phyloP scores from a whole-genome alignment of 2,329 filamentous ascomycete species.

The Cadophora sp. region DNA sequence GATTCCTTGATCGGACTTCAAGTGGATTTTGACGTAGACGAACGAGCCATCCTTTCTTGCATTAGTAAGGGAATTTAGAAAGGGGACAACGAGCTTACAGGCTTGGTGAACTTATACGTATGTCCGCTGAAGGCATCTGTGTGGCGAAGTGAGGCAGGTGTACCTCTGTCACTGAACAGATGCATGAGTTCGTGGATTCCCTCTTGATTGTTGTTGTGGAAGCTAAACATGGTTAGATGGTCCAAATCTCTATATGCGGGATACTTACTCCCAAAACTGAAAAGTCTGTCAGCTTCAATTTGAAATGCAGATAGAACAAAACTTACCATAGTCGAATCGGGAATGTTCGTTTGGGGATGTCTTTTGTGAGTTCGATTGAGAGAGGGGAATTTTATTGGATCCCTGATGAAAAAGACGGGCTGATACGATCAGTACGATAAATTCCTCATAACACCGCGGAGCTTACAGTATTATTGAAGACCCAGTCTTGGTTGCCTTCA shows the following conservation, averaged over 20 bases:
- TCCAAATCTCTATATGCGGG: too few relatives aligned
- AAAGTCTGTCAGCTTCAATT: too few relatives aligned
- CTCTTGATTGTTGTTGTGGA: slow-evolving; percentile 66
- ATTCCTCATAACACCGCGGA: neutral
- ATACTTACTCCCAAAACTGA: too few relatives aligned
- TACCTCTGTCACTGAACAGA: slow-evolving; percentile 71
- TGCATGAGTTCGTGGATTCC: slow-evolving; percentile 69
- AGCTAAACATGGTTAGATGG: slow-evolving; percentile 32
- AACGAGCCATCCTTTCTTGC: slow-evolving; percentile 60
- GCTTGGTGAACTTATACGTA: slow-evolving; percentile 66
- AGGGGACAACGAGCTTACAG: slow-evolving; percentile 34
- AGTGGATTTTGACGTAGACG: slow-evolving; percentile 62
- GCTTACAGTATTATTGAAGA: slow-evolving; percentile 28
- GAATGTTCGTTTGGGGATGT: slow-evolving; percentile 51
- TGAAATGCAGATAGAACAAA: too few relatives aligned
- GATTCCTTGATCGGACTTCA: too few relatives aligned
- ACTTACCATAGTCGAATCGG: too few relatives aligned
- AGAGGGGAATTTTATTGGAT: slow-evolving; percentile 75
- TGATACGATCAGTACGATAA: slow-evolving; percentile 22
- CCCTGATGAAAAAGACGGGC: slow-evolving; percentile 77
- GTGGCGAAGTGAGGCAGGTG: slow-evolving; percentile 68
- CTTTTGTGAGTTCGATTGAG: slow-evolving; percentile 81
- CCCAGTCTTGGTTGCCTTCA: slow-evolving; percentile 58
- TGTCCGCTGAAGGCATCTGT: slow-evolving; percentile 55
- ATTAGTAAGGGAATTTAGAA: neutral